Percentiles rank a stretch among this genome's conserved stretches.
Conservation (phyloP, 345 rosid genomes). For the Salix viminalis region DNA sequence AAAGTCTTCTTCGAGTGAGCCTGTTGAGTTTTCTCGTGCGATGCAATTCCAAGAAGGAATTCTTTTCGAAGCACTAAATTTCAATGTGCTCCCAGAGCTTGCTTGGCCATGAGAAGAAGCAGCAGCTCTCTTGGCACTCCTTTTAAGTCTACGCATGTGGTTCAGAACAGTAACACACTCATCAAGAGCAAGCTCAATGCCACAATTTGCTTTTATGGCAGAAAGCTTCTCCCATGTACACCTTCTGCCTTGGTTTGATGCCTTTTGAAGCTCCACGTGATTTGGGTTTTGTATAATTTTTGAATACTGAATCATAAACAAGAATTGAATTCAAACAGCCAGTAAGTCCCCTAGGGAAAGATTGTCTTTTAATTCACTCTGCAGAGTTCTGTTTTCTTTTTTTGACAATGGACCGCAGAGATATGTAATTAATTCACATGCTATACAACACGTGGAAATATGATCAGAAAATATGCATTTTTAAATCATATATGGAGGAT, state of each 20-base stretch:
- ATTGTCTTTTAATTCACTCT: not conserved
- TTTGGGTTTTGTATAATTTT: slow-evolving; percentile 85
- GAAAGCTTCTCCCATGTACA: slow-evolving; percentile 99
- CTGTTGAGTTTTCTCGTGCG: slow-evolving; percentile 91
- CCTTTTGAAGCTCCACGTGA: slow-evolving; percentile 22
- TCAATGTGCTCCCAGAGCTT: slow-evolving; percentile 28
- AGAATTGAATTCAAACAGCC: not conserved
- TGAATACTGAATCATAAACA: slow-evolving; percentile 43
- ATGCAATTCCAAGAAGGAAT: slow-evolving; percentile 97
- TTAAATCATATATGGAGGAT: not conserved
- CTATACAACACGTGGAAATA: not conserved
- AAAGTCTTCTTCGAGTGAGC: slow-evolving; percentile 80
- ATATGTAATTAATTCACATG: not conserved
- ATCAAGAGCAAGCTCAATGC: slow-evolving; percentile 94
- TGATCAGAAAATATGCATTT: not conserved
- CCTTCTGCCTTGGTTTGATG: slow-evolving; percentile 75
- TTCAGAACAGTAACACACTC: slow-evolving; percentile 91
- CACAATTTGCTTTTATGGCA: slow-evolving; percentile 92
- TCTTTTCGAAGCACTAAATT: slow-evolving; percentile 76
- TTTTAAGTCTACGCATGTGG: slow-evolving; percentile 92
- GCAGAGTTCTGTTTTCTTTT: not conserved
- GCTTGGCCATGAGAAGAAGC: slow-evolving; percentile 63
- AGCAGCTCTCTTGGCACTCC: slow-evolving; percentile 92
- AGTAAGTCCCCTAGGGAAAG: not conserved
- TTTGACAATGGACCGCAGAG: not conserved